Percentiles rank a stretch among this genome's conserved stretches.
Conservation (phyloP, 192 early-diverging fungal species). For the Linnemannia exigua region DNA sequence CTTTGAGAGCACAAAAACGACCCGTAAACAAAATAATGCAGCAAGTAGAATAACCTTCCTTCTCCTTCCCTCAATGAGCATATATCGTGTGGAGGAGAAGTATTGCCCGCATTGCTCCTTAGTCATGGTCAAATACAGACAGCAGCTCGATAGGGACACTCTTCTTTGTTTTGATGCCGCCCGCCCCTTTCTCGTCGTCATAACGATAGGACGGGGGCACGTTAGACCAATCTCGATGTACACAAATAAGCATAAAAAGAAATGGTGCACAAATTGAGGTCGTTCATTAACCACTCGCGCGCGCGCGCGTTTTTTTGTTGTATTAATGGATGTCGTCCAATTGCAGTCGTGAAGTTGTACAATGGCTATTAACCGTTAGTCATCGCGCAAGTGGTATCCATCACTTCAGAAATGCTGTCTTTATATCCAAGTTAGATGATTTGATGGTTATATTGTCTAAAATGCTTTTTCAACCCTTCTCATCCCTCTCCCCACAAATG, state of each 20-base stretch:
- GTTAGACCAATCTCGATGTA: not conserved
- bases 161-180: too few relatives aligned
- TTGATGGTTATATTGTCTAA: not conserved
- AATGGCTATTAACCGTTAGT: not conserved
- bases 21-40: not conserved
- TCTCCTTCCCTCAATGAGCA: not conserved
- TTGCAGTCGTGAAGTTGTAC: not conserved
- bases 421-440: not conserved
- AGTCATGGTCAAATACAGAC: not conserved
- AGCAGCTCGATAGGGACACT: not conserved
- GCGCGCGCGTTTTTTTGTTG: not conserved
- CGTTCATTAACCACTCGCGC: not conserved
- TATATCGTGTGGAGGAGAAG: not conserved
- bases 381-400: not conserved
- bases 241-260: not conserved
- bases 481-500: not conserved
- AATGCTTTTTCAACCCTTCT: not conserved
- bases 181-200: too few relatives aligned
- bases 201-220: too few relatives aligned
- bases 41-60: not conserved
- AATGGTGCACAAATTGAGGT: not conserved
- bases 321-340: not conserved
- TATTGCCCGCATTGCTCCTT: not conserved
- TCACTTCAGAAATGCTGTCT: not conserved
- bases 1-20: conserved; percentile 3